phyloP scores from a whole-genome alignment of 495 filamentous ascomycete species.

The Pyrenula massariospora region DNA sequence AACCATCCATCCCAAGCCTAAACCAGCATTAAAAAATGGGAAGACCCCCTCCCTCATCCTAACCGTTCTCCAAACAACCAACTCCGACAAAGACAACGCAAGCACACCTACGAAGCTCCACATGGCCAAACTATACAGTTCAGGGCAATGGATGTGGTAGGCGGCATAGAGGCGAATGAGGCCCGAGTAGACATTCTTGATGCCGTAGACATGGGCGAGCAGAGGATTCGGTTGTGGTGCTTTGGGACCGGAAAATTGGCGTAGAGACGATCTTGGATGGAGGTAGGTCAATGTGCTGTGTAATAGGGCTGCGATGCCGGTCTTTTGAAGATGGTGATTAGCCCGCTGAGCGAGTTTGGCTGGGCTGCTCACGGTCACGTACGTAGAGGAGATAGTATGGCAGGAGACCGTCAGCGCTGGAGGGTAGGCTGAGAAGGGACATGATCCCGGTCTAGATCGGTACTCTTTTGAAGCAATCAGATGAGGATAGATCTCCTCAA shows the following conservation, averaged over 20 bases:
- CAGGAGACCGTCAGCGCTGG: constrained; percentile 12
- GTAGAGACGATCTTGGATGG: constrained; percentile 7
- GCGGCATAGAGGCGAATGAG: constrained; percentile 20
- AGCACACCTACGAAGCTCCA: constrained; percentile 16
- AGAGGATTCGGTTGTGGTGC: constrained; percentile 14
- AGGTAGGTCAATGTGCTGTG: constrained; percentile 15
- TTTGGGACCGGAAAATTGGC: constrained; percentile 14
- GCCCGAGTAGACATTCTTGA: constrained; percentile 20
- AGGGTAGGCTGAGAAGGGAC: not conserved
- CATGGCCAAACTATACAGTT: constrained; percentile 18
- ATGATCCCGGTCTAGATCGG: not conserved
- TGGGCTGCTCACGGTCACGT: too few relatives aligned
- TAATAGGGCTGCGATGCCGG: constrained; percentile 8
- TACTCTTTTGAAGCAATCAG: too few relatives aligned
- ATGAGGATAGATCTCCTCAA: too few relatives aligned
- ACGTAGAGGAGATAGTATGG: constrained; percentile 19
- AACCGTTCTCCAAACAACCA: constrained; percentile 12
- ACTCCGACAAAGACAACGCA: constrained; percentile 14
- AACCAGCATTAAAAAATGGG: constrained; percentile 9
- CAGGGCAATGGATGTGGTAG: constrained; percentile 16
- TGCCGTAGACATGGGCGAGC: constrained; percentile 18
- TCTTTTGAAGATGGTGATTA: constrained; percentile 2
- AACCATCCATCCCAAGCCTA: constrained; percentile 17
- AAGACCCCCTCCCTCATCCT: constrained; percentile 11
- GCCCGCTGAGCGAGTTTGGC: too few relatives aligned